Evolutionary conservation across 371 early-diverging fungal species (phyloP).

Genomic region (Mortierella sp.): DNA sequence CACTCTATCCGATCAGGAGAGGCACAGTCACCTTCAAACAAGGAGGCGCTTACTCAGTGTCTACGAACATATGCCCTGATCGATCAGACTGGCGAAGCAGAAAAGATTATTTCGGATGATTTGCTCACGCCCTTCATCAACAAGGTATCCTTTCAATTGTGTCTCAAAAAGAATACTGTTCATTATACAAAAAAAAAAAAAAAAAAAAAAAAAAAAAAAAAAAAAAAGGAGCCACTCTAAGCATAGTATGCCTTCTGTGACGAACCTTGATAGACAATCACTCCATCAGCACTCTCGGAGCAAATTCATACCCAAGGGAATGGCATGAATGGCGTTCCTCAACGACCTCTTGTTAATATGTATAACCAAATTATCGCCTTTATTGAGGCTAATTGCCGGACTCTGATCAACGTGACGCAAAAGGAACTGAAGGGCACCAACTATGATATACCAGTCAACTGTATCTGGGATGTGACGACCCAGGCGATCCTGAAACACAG

Average conservation of each 20-base stretch:
- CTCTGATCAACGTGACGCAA: slow-evolving; percentile 70
- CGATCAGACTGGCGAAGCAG: slow-evolving; percentile 78
- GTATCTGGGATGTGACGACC: slow-evolving; percentile 68
- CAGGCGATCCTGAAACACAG: slow-evolving; percentile 63
- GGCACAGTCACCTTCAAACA: slow-evolving; percentile 55
- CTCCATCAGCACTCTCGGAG: slow-evolving; percentile 23
- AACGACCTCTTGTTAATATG: slow-evolving; percentile 61
- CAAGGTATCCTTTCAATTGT: slow-evolving; percentile 54
- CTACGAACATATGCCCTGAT: slow-evolving; percentile 79
- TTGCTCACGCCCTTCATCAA: slow-evolving; percentile 66
- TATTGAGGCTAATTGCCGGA: slow-evolving; percentile 59
- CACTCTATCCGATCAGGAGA: slow-evolving; percentile 26
- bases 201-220: slow-evolving; percentile 6
- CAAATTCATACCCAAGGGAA: slow-evolving; percentile 1
- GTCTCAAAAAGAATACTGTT: no score
- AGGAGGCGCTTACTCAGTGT: slow-evolving; percentile 72
- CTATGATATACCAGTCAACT: slow-evolving; percentile 76
- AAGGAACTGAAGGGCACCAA: slow-evolving; percentile 72
- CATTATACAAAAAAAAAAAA: no score
- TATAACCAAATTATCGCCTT: slow-evolving; percentile 69
- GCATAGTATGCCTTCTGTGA: neutral
- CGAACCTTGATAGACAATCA: slow-evolving; percentile 46
- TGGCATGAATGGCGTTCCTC: slow-evolving; percentile 1
- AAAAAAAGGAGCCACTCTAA: no score
- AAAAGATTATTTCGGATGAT: slow-evolving; percentile 69